phyloP scores from a whole-genome alignment of 306 rosid species.

The Cucumis sativus region DNA sequence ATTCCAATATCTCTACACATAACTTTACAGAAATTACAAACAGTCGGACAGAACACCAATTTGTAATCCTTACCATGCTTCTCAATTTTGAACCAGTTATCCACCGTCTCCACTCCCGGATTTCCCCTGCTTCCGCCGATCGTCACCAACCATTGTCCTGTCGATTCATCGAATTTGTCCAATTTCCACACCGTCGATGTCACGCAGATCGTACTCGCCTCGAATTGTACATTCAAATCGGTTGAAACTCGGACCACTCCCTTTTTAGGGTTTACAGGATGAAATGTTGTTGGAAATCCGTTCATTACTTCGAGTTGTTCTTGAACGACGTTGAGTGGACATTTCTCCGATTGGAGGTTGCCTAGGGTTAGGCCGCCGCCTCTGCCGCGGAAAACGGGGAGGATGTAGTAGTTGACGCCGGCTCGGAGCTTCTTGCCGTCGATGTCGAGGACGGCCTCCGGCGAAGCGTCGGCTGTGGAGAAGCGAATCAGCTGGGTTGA shows the following conservation, averaged over 20 bases:
- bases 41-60: conserved; percentile 39
- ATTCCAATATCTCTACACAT: conserved; percentile 36
- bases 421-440: conserved; percentile 20
- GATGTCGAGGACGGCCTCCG: conserved; percentile 32
- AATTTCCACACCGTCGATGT: conserved; percentile 44
- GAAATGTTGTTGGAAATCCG: conserved; percentile 22
- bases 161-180: conserved; percentile 23
- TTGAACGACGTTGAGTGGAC: conserved; percentile 38
- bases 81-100: conserved; percentile 56
- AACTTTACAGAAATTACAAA: conserved; percentile 32
- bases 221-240: conserved; percentile 26
- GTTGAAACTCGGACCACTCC: conserved; percentile 34
- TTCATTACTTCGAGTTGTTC: conserved; percentile 15
- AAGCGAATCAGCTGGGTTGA: neutral
- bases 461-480: conserved; percentile 16
- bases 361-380: conserved; percentile 35
- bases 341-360: conserved; percentile 18
- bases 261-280: conserved; percentile 25
- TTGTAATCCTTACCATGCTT: conserved; percentile 23
- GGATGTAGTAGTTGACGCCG: conserved; percentile 22
- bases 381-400: conserved; percentile 30
- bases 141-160: conserved; percentile 32
- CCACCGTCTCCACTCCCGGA: conserved; percentile 22
- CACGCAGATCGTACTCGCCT: conserved; percentile 8
- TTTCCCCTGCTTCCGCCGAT: conserved; percentile 40